These are phyloP conservation scores for Saccharomyces kudriavzevii DNA, from an alignment of 805 yeast species.

Conservation along the genomic window DNA sequence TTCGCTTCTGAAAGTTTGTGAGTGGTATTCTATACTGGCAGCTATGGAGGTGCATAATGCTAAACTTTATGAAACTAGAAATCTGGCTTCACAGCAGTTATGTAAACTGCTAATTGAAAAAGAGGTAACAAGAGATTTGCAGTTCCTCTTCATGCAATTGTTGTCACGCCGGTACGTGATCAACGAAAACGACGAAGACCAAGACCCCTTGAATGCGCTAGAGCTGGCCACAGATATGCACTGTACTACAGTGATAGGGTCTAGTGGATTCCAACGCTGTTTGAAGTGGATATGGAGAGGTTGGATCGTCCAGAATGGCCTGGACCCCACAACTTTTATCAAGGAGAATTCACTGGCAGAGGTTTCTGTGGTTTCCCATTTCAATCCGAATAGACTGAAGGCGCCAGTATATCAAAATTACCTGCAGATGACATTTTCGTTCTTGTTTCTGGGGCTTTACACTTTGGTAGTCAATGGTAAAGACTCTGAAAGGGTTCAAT, in stretches of 20 bases:
- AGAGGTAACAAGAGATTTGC: conserved; percentile 41
- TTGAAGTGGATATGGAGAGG: conserved; percentile 90
- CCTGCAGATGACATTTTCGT: conserved; percentile 58
- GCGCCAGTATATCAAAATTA: conserved; percentile 78
- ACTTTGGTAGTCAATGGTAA: conserved; percentile 57
- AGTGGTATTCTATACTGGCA: conserved; percentile 65
- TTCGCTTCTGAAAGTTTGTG: conserved; percentile 63
- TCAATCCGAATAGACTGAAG: conserved; percentile 74
- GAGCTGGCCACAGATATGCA: conserved; percentile 86
- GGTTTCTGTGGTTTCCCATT: conserved; percentile 50
- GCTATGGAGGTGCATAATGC: conserved; percentile 58
- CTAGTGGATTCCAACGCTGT: conserved; percentile 79
- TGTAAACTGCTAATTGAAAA: conserved; percentile 64
- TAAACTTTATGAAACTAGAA: conserved; percentile 51
- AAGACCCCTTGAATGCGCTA: conserved; percentile 62
- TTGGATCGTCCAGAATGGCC: conserved; percentile 73
- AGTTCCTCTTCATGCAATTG: conserved; percentile 56
- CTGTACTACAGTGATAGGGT: conserved; percentile 64
- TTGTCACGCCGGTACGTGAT: conserved; percentile 68
- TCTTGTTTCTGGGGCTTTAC: conserved; percentile 54
- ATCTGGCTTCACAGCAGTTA: conserved; percentile 62
- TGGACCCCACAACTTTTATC: conserved; percentile 61
- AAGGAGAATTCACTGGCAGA: conserved; percentile 54
- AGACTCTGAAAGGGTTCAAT: conserved; percentile 28
- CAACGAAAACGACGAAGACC: conserved; percentile 51